phyloP scores from a whole-genome alignment of 2,329 filamentous ascomycete species.

The Pseudocercospora ulei region DNA sequence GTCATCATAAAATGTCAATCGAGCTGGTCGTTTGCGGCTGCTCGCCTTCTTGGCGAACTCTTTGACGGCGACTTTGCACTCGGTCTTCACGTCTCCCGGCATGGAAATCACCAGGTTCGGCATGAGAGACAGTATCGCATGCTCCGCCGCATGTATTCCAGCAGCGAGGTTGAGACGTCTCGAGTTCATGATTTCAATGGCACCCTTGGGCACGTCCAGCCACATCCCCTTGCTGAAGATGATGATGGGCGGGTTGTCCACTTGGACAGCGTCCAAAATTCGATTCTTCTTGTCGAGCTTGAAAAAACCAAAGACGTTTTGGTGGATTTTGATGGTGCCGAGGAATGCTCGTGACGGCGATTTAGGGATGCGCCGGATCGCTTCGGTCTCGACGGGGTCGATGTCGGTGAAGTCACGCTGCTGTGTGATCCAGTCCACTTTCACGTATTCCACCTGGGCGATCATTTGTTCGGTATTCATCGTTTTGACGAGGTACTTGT shows the following conservation, averaged over 20 bases:
- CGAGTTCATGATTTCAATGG: conserved; percentile 66
- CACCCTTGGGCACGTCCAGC: conserved; percentile 75
- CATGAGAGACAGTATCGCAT: conserved; percentile 75
- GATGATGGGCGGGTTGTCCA: conserved; percentile 86
- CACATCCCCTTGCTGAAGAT: conserved; percentile 83
- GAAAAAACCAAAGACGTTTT: conserved; percentile 92
- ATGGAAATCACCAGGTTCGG: conserved; percentile 84
- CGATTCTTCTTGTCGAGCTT: conserved; percentile 80
- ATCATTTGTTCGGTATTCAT: conserved; percentile 71
- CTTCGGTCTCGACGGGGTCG: conserved; percentile 84
- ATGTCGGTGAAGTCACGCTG: conserved; percentile 92
- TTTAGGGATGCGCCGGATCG: conserved; percentile 60
- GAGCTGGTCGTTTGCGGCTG: conserved; percentile 68
- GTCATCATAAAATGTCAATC: conserved; percentile 88
- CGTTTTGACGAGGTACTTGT: conserved; percentile 81
- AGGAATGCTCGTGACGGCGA: conserved; percentile 67
- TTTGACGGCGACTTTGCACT: conserved; percentile 82
- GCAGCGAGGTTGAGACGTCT: conserved; percentile 70
- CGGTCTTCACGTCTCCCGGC: conserved; percentile 84
- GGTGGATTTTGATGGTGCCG: conserved; percentile 73
- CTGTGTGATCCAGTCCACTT: conserved; percentile 88
- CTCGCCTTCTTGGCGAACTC: conserved; percentile 67
- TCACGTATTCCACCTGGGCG: conserved; percentile 77
- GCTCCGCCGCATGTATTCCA: conserved; percentile 88
- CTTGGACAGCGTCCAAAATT: conserved; percentile 82